These are phyloP conservation scores for Aspergillus novofumigatus DNA, from an alignment of 2,329 filamentous ascomycete genomes.

Conservation along the genomic window DNA sequence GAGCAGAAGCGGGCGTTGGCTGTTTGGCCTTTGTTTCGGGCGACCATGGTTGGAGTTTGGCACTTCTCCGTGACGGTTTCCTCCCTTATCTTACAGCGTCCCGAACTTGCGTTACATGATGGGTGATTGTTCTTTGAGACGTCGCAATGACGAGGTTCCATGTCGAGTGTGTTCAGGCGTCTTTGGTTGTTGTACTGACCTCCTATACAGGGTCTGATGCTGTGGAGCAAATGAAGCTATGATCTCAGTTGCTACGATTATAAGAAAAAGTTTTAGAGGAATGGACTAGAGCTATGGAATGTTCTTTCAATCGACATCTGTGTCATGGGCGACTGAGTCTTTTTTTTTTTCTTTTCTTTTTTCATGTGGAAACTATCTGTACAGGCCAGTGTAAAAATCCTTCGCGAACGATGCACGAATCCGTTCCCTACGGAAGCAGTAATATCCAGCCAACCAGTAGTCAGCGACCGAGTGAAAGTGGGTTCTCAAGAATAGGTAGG, in stretches of 20 bases:
- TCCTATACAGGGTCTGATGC: slow-evolving; percentile 2
- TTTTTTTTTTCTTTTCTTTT: no score
- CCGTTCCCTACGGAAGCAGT: neutral
- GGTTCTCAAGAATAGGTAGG: neutral
- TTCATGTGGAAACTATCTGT: neutral
- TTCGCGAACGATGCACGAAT: neutral
- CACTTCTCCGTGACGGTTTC: slow-evolving; percentile 1
- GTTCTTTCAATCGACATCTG: neutral
- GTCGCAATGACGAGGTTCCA: neutral
- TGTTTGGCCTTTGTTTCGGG: neutral
- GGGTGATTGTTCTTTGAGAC: neutral
- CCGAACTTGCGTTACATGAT: slow-evolving; percentile 2
- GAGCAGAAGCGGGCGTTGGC: neutral
- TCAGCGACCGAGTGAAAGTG: neutral
- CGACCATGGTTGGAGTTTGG: slow-evolving; percentile 3
- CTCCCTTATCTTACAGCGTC: neutral
- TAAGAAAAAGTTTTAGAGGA: neutral
- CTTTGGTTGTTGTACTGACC: slow-evolving; percentile 6
- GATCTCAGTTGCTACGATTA: neutral
- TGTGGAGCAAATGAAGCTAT: neutral
- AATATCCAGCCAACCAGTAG: neutral
- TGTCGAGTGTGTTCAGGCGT: neutral
- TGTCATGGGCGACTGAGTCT: neutral
- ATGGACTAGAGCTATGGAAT: neutral
- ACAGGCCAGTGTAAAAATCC: neutral